phyloP scores from a whole-genome alignment of 1,139 yeast species.

The Meyerozyma guilliermondii region DNA sequence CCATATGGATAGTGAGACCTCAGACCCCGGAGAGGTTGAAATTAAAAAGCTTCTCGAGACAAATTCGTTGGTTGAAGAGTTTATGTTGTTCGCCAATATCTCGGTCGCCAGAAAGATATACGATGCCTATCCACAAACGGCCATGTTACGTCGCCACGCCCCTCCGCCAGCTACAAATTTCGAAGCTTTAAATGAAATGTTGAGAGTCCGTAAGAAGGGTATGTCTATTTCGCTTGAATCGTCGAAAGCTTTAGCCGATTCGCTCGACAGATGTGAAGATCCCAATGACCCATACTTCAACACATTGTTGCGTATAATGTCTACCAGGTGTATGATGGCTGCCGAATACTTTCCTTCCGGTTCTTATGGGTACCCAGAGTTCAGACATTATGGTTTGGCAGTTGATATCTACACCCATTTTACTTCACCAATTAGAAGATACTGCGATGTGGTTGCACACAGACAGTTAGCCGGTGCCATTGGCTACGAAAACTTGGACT shows the following conservation, averaged over 20 bases:
- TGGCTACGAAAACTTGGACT: slow-evolving; percentile 80
- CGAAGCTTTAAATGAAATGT: slow-evolving; percentile 82
- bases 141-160: slow-evolving; percentile 96
- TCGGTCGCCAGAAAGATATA: slow-evolving; percentile 91
- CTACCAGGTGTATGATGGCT: slow-evolving; percentile 98
- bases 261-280: slow-evolving; percentile 84
- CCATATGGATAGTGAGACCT: slow-evolving; percentile 93
- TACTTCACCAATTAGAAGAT: slow-evolving; percentile 97
- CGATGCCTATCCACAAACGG: slow-evolving; percentile 94
- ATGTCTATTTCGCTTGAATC: slow-evolving; percentile 76
- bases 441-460: slow-evolving; percentile 96
- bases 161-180: slow-evolving; percentile 94
- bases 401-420: slow-evolving; percentile 97
- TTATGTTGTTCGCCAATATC: slow-evolving; percentile 95
- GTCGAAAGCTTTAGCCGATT: slow-evolving; percentile 89
- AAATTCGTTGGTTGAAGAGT: slow-evolving; percentile 94
- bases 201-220: slow-evolving; percentile 73
- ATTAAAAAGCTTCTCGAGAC: slow-evolving; percentile 84
- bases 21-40: slow-evolving; percentile 95
- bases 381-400: slow-evolving; percentile 95
- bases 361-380: slow-evolving; percentile 88
- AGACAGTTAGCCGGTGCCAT: slow-evolving; percentile 97
- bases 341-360: slow-evolving; percentile 98
- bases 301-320: slow-evolving; percentile 91
- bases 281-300: slow-evolving; percentile 84